Base-by-base conservation (phyloP, 179 eudicot genomes). In the Drosera spatulata region DNA sequence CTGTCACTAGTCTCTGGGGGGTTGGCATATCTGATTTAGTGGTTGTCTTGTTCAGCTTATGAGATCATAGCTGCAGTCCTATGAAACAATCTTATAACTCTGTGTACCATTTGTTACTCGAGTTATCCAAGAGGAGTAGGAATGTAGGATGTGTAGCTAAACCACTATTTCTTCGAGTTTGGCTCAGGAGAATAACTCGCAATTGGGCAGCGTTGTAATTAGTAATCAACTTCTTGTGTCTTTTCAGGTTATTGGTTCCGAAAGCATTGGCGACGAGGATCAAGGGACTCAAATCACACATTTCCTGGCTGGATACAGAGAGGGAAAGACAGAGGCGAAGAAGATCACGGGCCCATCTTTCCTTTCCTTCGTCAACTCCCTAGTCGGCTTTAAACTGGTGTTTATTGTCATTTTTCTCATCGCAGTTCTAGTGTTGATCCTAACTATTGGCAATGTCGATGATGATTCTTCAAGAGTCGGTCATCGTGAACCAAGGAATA, bases 251-350 rank as follows among this genome's bases (percentile, higher is more conserved):
- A 69, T 75, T 62, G 99, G 88, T 51, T 82, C 90, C 14, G 99
- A 93, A 41, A 78, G 80, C 70, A 70, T 89, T 12, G 74, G 73
- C 56, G 93, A 79, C 63, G 83, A 80, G 10, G 86, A 93, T 71
- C 80, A 76, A 43, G 93, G 88, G 55, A 69, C 80, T 40, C 81
- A 86, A 62, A 80, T 89, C 59, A 77, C 95, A 38, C 77, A 59
- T 37, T 89, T 93, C 75, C 86, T 84, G 13, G 86, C 84, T 75
- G 93, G 95, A 55, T 93, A 80, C 62, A 81, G 80, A 82, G 84
- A 82, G 72, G 97, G 99, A 79, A 84, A 61, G 52, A 86, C 77
- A 39, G 75, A 78, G 45, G 63, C 73, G 55, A 84, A 86, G 60
- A 75, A 64, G 66, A 70, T 88, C 12, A 70, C 71, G 41, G 86